phyloP scores from a whole-genome alignment of 495 filamentous ascomycete genomes.

The Saxophila tyrrhenica region DNA sequence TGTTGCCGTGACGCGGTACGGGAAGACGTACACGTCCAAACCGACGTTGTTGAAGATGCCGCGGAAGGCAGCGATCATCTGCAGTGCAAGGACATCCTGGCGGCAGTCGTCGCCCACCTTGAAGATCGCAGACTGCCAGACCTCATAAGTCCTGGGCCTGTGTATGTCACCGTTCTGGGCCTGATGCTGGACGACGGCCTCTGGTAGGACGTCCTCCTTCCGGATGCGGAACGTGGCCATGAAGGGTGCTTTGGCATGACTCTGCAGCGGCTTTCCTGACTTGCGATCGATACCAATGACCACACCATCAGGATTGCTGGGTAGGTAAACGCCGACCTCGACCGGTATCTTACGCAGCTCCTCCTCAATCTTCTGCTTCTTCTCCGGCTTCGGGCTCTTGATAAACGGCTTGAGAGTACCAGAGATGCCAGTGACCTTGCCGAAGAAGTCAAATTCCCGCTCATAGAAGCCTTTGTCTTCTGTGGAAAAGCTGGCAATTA shows the following conservation, averaged over 20 bases:
- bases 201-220: constrained; percentile 50
- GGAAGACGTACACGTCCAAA: constrained; percentile 92
- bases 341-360: constrained; percentile 94
- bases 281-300: constrained; percentile 97
- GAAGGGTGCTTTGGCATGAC: constrained; percentile 94
- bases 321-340: constrained; percentile 92
- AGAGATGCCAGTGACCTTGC: constrained; percentile 88
- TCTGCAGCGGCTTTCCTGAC: constrained; percentile 92
- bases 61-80: constrained; percentile 95
- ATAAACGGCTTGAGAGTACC: constrained; percentile 92
- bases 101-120: constrained; percentile 98
- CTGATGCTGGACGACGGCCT: constrained; percentile 25
- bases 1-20: constrained; percentile 96
- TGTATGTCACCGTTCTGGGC: constrained; percentile 6
- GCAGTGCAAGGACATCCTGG: constrained; percentile 90
- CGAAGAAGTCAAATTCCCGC: constrained; percentile 93
- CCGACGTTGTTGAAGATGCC: constrained; percentile 91
- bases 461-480: constrained; percentile 81
- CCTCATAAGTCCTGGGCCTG: constrained; percentile 52
- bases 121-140: constrained; percentile 99
- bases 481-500: constrained; percentile 69
- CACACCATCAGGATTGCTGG: constrained; percentile 90
- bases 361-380: constrained; percentile 98
- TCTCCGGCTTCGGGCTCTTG: constrained; percentile 85
- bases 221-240: constrained; percentile 98